Base-by-base conservation (phyloP, 768 basidiomycete species). In the Mycena vulgaris region DNA sequence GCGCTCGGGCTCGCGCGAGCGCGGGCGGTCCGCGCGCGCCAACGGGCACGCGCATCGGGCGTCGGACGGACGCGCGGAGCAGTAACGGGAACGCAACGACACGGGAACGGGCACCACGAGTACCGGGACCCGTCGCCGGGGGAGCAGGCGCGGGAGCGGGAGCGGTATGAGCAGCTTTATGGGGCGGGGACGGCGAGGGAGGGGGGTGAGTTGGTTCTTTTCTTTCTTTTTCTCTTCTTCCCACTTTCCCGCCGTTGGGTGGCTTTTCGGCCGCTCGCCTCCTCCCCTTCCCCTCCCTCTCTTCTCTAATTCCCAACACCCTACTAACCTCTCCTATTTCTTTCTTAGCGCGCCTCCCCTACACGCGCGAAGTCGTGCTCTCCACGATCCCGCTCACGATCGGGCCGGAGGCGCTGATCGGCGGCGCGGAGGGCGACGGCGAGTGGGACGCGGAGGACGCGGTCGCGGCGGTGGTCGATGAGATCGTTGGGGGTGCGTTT, bases 371-470 rank as follows among this genome's bases (percentile, higher is more conserved):
- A 23, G 17, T 67, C n/a, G 64, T 73, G 9, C 64, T 33, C 57
- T 47, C 39, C 28, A 73, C 68, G 2, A 73, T 73, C 62, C 72
- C 72, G 40, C 68, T 73, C 35, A 73, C 72, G n/a, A 73, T 73
- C 42, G 72, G 72, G 30, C 28, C 62, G 14, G 52, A 0, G 5
- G 68, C 71, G 19, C 48, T 66, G 2, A 67, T 73, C 25, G 72
- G 72, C 23, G 55, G 23, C 25, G 48, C 19, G 35, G 49, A 16
- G 30, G 51, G 13, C 27, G 35, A 61, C 30, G 49, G 27, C 2
- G 66, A 55, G 21, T 25, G 19, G 47, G 59, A 39, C 19, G 65
- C 28, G 8, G 55, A 17, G 35, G 60, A 35, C 21, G 45, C 27
- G 25, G 49, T 55, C 16, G 60, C 40, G 53, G 72, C 60, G 52